Base-by-base conservation (phyloP, 345 rosid genomes). In the Lagerstroemia speciosa region DNA sequence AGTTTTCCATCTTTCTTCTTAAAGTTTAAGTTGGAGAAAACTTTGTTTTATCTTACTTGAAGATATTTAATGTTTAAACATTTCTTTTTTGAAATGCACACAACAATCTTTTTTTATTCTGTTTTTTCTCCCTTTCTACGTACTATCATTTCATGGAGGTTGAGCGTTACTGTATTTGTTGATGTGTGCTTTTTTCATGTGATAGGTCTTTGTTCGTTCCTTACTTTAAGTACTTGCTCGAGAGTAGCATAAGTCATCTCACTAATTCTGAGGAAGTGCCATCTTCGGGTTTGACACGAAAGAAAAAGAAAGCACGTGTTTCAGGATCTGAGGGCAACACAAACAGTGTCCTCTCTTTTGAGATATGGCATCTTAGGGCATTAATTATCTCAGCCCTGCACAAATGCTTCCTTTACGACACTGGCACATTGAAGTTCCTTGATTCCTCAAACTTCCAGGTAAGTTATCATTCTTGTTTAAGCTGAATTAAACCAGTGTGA, bases 131-230 rank as follows among this genome's bases (percentile, higher is more conserved):
- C 66, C 34, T 40, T 65, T 26, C n/a, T 16, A 17, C 3, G 27
- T 38, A n/a, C 20, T 65, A 4, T 22, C 48, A 38, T 65, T 27
- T 19, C 33, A 11, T 6, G 5, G 63, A 30, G 34, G 15, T 58
- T 26, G 29, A 0, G 61, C 8, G 30, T 12, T 55, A 55, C 15
- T 10, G 3, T 20, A 52, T 6, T 3, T 53, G 53, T 22, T n/a
- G 60, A 53, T 14, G 30, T n/a, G 50, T 26, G 20, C 12, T 20
- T 24, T 14, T 36, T 53, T 71, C 69, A 6, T 38, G 69, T 15
- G 8, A 30, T 87, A 94, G 99, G 80, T 89, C 96, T 29, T 79
- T 94, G 45, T 91, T 91, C 77, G 98, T 94, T 50, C 96, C 95
- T 26, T 94, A 91, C 77, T 91, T 91, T 81, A 91, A 91, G 76